A percentile compares a stretch with the other conserved stretches of the same genome.
phyloP scores from a whole-genome alignment of 2,329 filamentous ascomycete species.

The Stagonosporopsis vannaccii region DNA sequence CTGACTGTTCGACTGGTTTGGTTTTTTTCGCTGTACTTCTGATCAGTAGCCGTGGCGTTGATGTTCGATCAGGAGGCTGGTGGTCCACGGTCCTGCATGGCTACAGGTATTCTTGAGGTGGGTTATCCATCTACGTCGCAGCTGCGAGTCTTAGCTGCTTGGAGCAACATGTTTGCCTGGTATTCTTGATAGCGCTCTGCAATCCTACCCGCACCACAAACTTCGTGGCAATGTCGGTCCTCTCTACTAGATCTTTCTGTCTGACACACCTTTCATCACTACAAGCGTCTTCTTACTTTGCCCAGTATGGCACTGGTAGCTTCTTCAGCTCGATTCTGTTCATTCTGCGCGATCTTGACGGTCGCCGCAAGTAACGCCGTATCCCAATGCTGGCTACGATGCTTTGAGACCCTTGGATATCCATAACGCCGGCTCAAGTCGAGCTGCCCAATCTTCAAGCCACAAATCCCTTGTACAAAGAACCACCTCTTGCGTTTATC shows the following conservation, averaged over 20 bases:
- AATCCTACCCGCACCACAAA: neutral
- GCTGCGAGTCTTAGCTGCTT: neutral
- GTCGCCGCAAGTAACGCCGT: slow-evolving; percentile 33
- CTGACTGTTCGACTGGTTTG: neutral
- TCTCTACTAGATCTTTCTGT: neutral
- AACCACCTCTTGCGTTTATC: slow-evolving; percentile 33
- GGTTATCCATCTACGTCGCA: neutral
- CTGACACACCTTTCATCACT: slow-evolving; percentile 5
- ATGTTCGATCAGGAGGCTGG: neutral
- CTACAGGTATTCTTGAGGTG: neutral
- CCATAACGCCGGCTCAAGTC: slow-evolving; percentile 32
- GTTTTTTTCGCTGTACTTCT: neutral
- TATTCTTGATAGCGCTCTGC: neutral
- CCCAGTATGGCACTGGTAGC: neutral
- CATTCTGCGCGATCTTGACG: slow-evolving; percentile 26
- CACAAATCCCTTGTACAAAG: slow-evolving; percentile 34
- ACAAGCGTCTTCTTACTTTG: slow-evolving; percentile 17
- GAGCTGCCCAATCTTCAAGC: slow-evolving; percentile 26
- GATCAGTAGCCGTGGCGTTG: neutral
- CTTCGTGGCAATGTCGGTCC: neutral
- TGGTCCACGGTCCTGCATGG: neutral
- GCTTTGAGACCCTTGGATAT: slow-evolving; percentile 20
- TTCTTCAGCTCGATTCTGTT: slow-evolving; percentile 39
- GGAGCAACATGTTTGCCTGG: neutral
- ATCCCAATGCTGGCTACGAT: slow-evolving; percentile 33